Evolutionary conservation across 2,329 filamentous ascomycete genomes (phyloP), one percentile per base, ranked within the genome.

Genomic region (Hymenoscyphus fraxineus): DNA sequence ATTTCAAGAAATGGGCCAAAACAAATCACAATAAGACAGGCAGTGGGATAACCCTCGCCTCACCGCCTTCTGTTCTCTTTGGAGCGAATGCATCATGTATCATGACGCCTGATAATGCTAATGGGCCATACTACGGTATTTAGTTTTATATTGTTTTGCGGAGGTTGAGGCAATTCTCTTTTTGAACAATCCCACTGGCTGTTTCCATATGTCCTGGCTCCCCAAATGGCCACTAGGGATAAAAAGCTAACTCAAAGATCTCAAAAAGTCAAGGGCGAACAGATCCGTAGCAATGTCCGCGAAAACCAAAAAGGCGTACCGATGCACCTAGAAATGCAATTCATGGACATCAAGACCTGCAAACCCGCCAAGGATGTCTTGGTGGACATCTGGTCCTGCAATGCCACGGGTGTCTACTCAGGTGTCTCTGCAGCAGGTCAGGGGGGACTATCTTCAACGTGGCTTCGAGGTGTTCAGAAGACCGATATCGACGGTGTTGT

Each of bases 291-390:
- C 56, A 75, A 85, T 67, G 73, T 85, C 44, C 77, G 74, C 35
- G 81, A 83, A 41, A 74, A 75, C 32, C 77, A 84, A 69, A 66
- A 70, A 15, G 83, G 82, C 59, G 76, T 85, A 32, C 76, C 78
- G 31, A 73, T 84, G 40, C 78, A 78, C 2, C 72, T 84, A 9
- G 81, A 83, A 68, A 78, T 82, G 68, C 82, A 85, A 71, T 76
- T 85, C 62, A 78, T 85, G 64, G 82, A 85, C 65, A 77, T 83
- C 57, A 77, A 79, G 64, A 84, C 82, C 7, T 85, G 83, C 74
- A 75, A 83, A 72, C 79, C 79, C 7, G 77, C 84, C 1, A 76
- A 78, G 1, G 72, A 80, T 61, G 78, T 78, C 15, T 81, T 77
- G 65, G 72, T 85, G n/a, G 82, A 85, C 69, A 79, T 84, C 69